A percentile compares a stretch with the other conserved stretches of the same genome.
phyloP scores from a whole-genome alignment of 306 rosid genomes.

The Aeschynomene evenia region DNA sequence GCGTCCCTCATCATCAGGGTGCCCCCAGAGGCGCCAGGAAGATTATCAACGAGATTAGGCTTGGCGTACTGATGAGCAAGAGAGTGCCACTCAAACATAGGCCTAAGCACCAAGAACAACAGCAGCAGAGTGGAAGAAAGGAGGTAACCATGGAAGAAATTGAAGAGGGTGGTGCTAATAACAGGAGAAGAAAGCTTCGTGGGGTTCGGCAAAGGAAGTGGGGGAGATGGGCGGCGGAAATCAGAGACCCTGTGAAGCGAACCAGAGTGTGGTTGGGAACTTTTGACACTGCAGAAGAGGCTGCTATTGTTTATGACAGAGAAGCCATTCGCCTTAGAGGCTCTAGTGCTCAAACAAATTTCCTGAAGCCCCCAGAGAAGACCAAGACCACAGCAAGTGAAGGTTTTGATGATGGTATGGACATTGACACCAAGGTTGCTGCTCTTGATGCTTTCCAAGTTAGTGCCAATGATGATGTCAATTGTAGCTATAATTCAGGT shows the following conservation, averaged over 20 bases:
- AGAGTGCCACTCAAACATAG: not conserved
- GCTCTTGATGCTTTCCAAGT: not conserved
- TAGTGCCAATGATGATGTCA: not conserved
- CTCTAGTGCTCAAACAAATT: slow-evolving; percentile 54
- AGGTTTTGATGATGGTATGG: not conserved
- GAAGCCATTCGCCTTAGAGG: slow-evolving; percentile 58
- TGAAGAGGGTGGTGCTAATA: not conserved
- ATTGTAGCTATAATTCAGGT: not conserved
- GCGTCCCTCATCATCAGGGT: not conserved
- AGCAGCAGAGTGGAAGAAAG: not conserved
- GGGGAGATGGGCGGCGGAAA: slow-evolving; percentile 70
- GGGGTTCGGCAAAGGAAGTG: slow-evolving; percentile 56
- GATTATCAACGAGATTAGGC: slow-evolving; percentile 44
- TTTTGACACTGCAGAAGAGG: slow-evolving; percentile 58
- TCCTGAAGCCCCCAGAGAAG: slow-evolving; percentile 24
- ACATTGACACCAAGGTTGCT: not conserved
- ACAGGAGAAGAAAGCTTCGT: slow-evolving; percentile 33
- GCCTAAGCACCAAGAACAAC: not conserved
- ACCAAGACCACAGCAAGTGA: not conserved
- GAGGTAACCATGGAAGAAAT: not conserved
- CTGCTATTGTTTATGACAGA: slow-evolving; percentile 57
- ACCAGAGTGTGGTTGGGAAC: slow-evolving; percentile 62
- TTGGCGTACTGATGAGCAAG: not conserved
- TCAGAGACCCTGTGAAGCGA: slow-evolving; percentile 42
- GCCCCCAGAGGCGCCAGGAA: slow-evolving; percentile 33